These are phyloP conservation scores for Rosa chinensis DNA, from an alignment of 306 rosid species.

Conservation along the genomic window DNA sequence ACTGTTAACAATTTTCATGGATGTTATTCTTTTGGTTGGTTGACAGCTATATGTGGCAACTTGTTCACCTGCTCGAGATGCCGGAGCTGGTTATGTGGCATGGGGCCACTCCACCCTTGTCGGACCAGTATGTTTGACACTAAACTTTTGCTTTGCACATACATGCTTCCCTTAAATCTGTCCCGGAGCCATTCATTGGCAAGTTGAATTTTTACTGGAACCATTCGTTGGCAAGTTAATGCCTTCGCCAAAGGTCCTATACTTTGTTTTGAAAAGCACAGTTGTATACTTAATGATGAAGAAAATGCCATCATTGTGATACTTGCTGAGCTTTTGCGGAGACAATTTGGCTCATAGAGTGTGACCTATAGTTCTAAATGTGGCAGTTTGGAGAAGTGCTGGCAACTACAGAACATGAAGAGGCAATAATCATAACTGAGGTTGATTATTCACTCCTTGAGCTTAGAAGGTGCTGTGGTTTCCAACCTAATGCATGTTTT, in stretches of 20 bases:
- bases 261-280: neutral
- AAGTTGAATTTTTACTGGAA: neutral
- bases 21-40: conserved; percentile 11
- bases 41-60: conserved; percentile 89
- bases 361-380: conserved; percentile 25
- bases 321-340: neutral
- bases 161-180: neutral
- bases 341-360: neutral
- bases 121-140: conserved; percentile 77
- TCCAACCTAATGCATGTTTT: conserved; percentile 17
- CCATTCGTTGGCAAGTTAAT: neutral
- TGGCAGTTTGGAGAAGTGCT: conserved; percentile 86
- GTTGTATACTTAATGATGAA: neutral
- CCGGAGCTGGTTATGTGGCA: conserved; percentile 82
- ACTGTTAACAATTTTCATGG: conserved; percentile 16
- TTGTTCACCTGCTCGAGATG: conserved; percentile 94
- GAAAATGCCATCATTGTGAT: neutral
- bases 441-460: conserved; percentile 74
- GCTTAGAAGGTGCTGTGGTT: conserved; percentile 57
- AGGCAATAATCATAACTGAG: conserved; percentile 75
- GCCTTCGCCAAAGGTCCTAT: neutral
- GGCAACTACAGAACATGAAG: conserved; percentile 95
- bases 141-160: conserved; percentile 3
- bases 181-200: neutral
- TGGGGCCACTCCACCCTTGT: conserved; percentile 99